Evolutionary conservation across 2,329 filamentous ascomycete species (phyloP).

Genomic region (Claviceps capensis): DNA sequence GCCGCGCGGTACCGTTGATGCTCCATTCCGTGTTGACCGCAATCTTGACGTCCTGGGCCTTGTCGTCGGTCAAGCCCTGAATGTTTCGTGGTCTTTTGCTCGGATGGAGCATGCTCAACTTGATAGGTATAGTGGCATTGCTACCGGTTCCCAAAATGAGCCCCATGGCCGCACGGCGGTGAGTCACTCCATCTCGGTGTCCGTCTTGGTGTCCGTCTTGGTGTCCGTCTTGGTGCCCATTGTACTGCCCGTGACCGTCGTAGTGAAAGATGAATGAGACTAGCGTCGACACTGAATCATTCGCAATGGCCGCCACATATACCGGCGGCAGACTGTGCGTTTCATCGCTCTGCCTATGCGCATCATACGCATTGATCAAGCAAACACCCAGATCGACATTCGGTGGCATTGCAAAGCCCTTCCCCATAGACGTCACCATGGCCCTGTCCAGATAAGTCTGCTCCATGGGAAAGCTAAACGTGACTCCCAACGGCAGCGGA

Average conservation of each 20-base stretch:
- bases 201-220: too few relatives aligned
- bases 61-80: conserved; percentile 31
- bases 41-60: conserved; percentile 43
- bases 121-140: conserved; percentile 67
- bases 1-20: conserved; percentile 59
- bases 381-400: conserved; percentile 46
- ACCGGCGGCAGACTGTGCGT: conserved; percentile 45
- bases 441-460: conserved; percentile 50
- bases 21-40: conserved; percentile 79
- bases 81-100: conserved; percentile 44
- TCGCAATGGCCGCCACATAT: conserved; percentile 62
- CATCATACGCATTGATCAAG: conserved; percentile 44
- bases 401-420: conserved; percentile 51
- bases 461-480: conserved; percentile 58
- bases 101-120: conserved; percentile 45
- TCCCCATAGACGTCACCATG: conserved; percentile 54
- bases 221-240: too few relatives aligned
- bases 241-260: conserved; percentile 22
- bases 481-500: conserved; percentile 50
- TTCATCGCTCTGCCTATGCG: conserved; percentile 27
- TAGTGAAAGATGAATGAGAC: conserved; percentile 64
- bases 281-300: conserved; percentile 68
- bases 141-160: conserved; percentile 71
- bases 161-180: conserved; percentile 60
- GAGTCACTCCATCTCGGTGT: conserved; percentile 24